A percentile compares a stretch with the other conserved stretches of the same genome.
Evolutionary conservation across 345 rosid genomes (phyloP).

Genomic region (Euphorbia pulcherrima): DNA sequence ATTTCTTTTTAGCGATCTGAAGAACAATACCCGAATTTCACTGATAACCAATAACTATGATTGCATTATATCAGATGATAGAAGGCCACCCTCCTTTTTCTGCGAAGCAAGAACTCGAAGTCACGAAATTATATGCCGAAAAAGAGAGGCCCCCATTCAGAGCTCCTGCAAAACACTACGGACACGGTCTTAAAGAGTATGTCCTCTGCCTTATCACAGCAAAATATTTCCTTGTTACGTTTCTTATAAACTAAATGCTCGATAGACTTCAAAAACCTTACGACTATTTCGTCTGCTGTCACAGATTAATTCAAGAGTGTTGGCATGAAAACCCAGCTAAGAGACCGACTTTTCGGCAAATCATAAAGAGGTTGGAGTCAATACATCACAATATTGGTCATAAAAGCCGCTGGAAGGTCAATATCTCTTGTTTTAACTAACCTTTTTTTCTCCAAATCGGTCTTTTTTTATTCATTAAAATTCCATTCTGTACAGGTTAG

Average conservation of each 20-base stretch:
- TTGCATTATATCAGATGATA: slow-evolving; percentile 53
- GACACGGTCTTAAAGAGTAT: slow-evolving; percentile 81
- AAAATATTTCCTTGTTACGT: slow-evolving; percentile 1
- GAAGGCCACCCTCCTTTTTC: slow-evolving; percentile 78
- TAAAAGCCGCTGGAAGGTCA: slow-evolving; percentile 81
- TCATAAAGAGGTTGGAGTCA: slow-evolving; percentile 57
- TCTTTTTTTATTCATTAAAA: not conserved
- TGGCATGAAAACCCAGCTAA: slow-evolving; percentile 75
- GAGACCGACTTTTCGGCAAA: slow-evolving; percentile 76
- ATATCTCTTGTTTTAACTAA: not conserved
- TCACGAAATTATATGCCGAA: slow-evolving; percentile 45
- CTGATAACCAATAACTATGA: slow-evolving; percentile 16
- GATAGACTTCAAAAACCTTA: not conserved
- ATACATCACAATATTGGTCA: slow-evolving; percentile 47
- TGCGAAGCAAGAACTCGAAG: slow-evolving; percentile 61
- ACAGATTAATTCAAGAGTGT: slow-evolving; percentile 87
- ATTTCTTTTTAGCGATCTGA: not conserved
- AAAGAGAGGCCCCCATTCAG: slow-evolving; percentile 57
- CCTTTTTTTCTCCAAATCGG: not conserved
- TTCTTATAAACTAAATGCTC: not conserved
- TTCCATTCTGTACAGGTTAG: slow-evolving; percentile 45
- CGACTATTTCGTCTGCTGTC: slow-evolving; percentile 6
- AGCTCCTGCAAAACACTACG: slow-evolving; percentile 68
- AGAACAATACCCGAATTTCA: not conserved
- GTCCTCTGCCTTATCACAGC: slow-evolving; percentile 20